Percentiles rank a stretch among this genome's conserved stretches.
phyloP scores from a whole-genome alignment of 1,284 basidiomycete species.

The Sanguinoderma infundibulare region DNA sequence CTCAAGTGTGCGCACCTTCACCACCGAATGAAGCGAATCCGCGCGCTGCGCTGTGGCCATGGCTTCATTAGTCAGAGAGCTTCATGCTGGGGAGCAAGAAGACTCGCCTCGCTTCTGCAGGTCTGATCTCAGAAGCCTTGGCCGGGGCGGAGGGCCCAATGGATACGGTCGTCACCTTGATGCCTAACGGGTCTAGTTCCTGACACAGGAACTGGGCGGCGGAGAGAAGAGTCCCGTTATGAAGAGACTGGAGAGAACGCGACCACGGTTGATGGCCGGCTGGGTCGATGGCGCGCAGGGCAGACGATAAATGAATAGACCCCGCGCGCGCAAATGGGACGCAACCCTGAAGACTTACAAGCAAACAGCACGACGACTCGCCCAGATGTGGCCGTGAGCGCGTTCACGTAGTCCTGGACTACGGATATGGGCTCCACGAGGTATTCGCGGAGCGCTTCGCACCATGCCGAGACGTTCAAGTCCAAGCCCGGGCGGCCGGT shows the following conservation, averaged over 20 bases:
- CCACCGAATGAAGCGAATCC: background rate
- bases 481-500: constrained; percentile 8
- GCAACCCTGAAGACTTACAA: constrained; percentile 20
- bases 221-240: constrained; percentile 16
- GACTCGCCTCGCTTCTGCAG: constrained; percentile 10
- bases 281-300: constrained; percentile 3
- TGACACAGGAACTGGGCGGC: constrained; percentile 29
- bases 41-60: constrained; percentile 3
- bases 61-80: constrained; percentile 11
- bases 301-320: background rate
- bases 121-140: constrained; percentile 6
- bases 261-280: constrained; percentile 18
- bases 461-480: constrained; percentile 27
- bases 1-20: constrained; percentile 12
- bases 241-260: constrained; percentile 11
- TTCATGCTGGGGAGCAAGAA: background rate
- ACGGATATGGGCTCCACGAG: constrained; percentile 35
- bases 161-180: constrained; percentile 32
- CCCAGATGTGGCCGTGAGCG: constrained; percentile 35
- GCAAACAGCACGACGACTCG: constrained; percentile 35
- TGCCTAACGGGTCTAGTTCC: constrained; percentile 27
- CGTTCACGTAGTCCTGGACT: constrained; percentile 33
- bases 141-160: constrained; percentile 28
- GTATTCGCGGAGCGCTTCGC: constrained; percentile 25
- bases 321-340: constrained; percentile 9